Conservation (phyloP, 2,329 filamentous ascomycete species). For the Phaeosphaeria sp. region DNA sequence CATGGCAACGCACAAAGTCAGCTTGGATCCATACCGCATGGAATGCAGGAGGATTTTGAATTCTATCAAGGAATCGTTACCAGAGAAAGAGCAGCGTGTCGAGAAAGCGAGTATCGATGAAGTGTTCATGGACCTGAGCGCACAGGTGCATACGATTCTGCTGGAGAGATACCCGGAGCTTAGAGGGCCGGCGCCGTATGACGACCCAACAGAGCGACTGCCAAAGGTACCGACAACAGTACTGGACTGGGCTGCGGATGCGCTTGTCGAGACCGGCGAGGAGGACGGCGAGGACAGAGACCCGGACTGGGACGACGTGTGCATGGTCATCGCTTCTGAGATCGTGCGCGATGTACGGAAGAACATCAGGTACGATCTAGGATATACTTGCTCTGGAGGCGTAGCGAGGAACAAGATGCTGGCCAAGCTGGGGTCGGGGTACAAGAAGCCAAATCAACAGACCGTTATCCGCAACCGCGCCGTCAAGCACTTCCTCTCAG, state of each 20-base stretch:
- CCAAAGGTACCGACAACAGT: conserved; percentile 76
- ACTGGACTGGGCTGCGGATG: conserved; percentile 83
- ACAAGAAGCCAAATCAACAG: conserved; percentile 93
- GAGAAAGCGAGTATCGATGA: conserved; percentile 97
- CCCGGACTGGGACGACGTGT: conserved; percentile 96
- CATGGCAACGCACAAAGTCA: conserved; percentile 91
- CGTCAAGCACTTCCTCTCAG: conserved; percentile 75
- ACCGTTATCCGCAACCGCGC: conserved; percentile 92
- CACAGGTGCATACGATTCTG: conserved; percentile 78
- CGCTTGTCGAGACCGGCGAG: conserved; percentile 78
- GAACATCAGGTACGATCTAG: conserved; percentile 71
- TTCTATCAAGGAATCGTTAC: conserved; percentile 76
- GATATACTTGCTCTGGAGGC: conserved; percentile 92
- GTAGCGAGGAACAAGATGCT: conserved; percentile 93
- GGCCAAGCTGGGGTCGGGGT: conserved; percentile 87
- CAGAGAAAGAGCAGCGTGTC: conserved; percentile 70
- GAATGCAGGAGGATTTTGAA: conserved; percentile 84
- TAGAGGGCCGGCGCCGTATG: conserved; percentile 69
- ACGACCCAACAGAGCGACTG: conserved; percentile 73
- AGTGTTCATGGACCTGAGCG: conserved; percentile 90
- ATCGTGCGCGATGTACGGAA: conserved; percentile 80
- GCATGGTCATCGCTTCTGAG: conserved; percentile 83
- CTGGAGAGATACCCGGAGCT: conserved; percentile 80
- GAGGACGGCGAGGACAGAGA: conserved; percentile 77
- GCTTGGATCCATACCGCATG: conserved; percentile 86